A percentile compares a stretch with the other conserved stretches of the same genome.
Conservation (phyloP, 371 early-diverging fungal species). For the Apophysomyces trapeziformis region DNA sequence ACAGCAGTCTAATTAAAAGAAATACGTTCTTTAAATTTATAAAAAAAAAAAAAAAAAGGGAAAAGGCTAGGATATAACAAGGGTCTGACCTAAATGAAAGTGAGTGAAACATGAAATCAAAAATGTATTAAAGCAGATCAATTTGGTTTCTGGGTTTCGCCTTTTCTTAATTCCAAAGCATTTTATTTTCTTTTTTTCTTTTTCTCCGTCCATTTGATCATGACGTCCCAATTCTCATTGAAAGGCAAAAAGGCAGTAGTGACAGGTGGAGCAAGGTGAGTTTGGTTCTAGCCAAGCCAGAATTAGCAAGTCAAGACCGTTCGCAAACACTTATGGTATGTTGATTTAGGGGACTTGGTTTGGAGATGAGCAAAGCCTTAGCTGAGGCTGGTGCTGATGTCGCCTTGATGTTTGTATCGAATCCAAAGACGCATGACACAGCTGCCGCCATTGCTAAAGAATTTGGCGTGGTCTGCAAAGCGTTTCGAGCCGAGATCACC, state of each 20-base stretch:
- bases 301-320: neutral
- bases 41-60: neutral
- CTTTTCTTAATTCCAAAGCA: neutral
- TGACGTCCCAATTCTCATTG: constrained; percentile 43
- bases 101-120: neutral
- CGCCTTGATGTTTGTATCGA: constrained; percentile 54
- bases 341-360: constrained; percentile 41
- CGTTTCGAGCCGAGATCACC: constrained; percentile 46
- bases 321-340: neutral
- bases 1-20: constrained; percentile 21
- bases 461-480: constrained; percentile 41
- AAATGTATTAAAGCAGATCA: neutral
- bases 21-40: neutral
- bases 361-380: constrained; percentile 51
- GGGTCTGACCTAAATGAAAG: neutral
- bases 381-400: constrained; percentile 54
- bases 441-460: constrained; percentile 44
- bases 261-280: constrained; percentile 53
- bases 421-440: constrained; percentile 42
- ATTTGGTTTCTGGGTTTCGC: neutral
- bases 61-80: neutral
- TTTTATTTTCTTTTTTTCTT: constrained; percentile 12
- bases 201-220: neutral
- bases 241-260: constrained; percentile 49
- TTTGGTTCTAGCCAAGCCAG: neutral